Evolutionary conservation across 1,284 basidiomycete species (phyloP).

Genomic region (Ganoderma boninense): DNA sequence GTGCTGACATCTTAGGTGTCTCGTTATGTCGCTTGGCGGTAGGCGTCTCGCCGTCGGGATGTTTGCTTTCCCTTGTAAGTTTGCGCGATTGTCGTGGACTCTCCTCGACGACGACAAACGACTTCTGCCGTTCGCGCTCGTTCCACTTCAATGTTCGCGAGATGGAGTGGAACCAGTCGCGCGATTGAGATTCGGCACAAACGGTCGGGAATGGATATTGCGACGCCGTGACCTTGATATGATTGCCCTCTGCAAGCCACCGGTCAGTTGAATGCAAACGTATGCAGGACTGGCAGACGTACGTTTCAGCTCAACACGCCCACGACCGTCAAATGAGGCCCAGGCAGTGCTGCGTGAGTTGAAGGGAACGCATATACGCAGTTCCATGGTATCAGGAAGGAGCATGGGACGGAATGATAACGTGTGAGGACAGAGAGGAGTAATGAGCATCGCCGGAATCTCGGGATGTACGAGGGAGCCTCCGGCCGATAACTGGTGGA

Average conservation of each 20-base stretch:
- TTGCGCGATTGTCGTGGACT: slow-evolving; percentile 54
- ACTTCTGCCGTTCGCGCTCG: slow-evolving; percentile 96
- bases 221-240: slow-evolving; percentile 98
- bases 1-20: not conserved
- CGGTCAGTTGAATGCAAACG: slow-evolving; percentile 16
- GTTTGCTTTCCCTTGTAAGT: slow-evolving; percentile 13
- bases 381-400: slow-evolving; percentile 97
- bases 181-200: slow-evolving; percentile 96
- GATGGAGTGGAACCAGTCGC: slow-evolving; percentile 98
- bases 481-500: slow-evolving; percentile 86
- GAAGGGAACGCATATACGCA: slow-evolving; percentile 98
- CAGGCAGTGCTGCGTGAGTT: slow-evolving; percentile 98
- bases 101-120: slow-evolving; percentile 97
- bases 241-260: slow-evolving; percentile 86
- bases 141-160: slow-evolving; percentile 98
- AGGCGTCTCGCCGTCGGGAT: slow-evolving; percentile 19
- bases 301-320: slow-evolving; percentile 95
- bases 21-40: slow-evolving; percentile 21
- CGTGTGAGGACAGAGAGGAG: slow-evolving; percentile 98
- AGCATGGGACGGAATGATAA: slow-evolving; percentile 99
- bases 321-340: slow-evolving; percentile 98
- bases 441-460: slow-evolving; percentile 96
- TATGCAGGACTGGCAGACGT: slow-evolving; percentile 44
- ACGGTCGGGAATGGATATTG: slow-evolving; percentile 99
- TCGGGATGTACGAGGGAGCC: slow-evolving; percentile 98